A percentile compares a stretch with the other conserved stretches of the same genome.
Conservation (phyloP, 768 basidiomycete species). For the Melanogaster broomeanus region DNA sequence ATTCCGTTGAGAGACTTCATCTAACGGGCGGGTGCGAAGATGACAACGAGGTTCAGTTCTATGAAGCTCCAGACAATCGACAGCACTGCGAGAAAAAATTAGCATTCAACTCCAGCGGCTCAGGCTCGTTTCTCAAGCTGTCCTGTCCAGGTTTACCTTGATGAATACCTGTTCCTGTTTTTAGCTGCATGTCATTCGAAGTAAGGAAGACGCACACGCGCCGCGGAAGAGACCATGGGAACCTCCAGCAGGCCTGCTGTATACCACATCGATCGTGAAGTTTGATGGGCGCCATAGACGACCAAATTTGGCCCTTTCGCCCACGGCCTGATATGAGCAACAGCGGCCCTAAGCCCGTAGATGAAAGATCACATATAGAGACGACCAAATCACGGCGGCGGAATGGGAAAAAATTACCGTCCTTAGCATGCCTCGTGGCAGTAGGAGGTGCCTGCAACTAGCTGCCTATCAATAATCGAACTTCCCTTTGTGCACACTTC, state of each 20-base stretch:
- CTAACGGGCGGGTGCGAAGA: constrained; percentile 16
- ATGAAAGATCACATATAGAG: not conserved
- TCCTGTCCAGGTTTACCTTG: constrained; percentile 4
- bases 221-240: not conserved
- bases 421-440: constrained; percentile 24
- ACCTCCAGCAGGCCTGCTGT: not conserved
- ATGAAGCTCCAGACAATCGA: constrained; percentile 17
- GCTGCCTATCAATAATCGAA: constrained; percentile 7
- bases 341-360: not conserved
- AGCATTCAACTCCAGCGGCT: constrained; percentile 30
- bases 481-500: constrained; percentile 22
- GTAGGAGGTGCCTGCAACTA: too few relatives aligned
- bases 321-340: constrained; percentile 4
- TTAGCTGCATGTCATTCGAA: constrained; percentile 15
- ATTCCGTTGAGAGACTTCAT: constrained; percentile 1
- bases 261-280: constrained; percentile 24
- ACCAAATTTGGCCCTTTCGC: constrained; percentile 7
- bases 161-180: constrained; percentile 15
- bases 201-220: constrained; percentile 17
- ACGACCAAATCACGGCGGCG: constrained; percentile 22
- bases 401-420: constrained; percentile 27
- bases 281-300: constrained; percentile 15
- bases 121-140: not conserved
- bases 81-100: constrained; percentile 17
- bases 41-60: constrained; percentile 18